Evolutionary conservation across 2,329 filamentous ascomycete species (phyloP).

Genomic region (Fusarium sp.): DNA sequence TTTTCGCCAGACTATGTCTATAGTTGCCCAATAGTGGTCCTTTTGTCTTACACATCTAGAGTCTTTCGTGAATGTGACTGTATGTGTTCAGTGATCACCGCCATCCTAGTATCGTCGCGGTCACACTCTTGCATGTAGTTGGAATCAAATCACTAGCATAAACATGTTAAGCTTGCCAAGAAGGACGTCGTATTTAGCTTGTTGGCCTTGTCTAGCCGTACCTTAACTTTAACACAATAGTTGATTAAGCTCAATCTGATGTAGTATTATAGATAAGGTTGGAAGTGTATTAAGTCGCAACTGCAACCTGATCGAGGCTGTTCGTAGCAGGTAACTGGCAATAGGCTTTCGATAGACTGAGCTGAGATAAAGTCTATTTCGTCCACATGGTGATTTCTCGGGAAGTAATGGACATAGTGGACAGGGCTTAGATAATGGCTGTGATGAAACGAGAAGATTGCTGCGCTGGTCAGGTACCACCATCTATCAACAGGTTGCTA

Average conservation of each 20-base stretch:
- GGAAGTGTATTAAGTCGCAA: not conserved
- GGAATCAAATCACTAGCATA: too few species aligned
- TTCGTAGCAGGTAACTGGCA: not conserved
- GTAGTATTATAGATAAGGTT: not conserved
- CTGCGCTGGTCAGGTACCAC: not conserved
- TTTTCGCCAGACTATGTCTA: constrained; percentile 41
- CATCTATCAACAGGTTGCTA: not conserved
- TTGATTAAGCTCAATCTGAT: not conserved
- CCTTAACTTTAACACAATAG: not conserved
- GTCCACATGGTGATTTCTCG: not conserved
- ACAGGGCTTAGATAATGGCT: too few species aligned
- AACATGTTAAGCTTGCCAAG: not conserved
- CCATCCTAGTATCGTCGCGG: not conserved
- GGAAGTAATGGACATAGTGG: not conserved
- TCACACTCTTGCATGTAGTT: not conserved
- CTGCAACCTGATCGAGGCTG: not conserved
- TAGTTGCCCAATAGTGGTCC: constrained; percentile 38
- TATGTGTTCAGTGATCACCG: not conserved
- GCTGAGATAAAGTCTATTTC: not conserved
- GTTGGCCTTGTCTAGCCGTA: not conserved
- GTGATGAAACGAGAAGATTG: not conserved
- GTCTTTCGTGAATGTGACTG: not conserved
- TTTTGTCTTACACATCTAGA: constrained; percentile 13
- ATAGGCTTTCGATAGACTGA: not conserved
- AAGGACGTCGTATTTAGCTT: not conserved